Evolutionary conservation across 345 rosid genomes (phyloP), one percentile per base, ranked within the genome.

Genomic region (Lepidium sativum): DNA sequence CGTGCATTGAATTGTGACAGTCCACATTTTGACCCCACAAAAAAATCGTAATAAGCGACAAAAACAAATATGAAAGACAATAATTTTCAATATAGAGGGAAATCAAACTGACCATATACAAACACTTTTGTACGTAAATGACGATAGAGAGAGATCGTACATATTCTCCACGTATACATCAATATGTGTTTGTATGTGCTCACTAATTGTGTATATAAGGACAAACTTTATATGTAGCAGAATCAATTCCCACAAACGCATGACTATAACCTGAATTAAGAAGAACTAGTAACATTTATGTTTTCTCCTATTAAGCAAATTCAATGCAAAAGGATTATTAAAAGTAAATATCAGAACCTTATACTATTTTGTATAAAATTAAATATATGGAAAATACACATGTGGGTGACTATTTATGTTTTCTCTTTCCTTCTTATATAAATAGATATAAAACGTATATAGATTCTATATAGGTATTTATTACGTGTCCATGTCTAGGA

Each of bases 251-350:
- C 15, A 23, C 12, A 61, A 44, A 53, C 49, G 25, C 56, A 70
- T 18, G 63, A 59, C 60, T 41, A 60, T 56, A 71, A 62, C 78
- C 71, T 75, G 14, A 69, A 49, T 25, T 25, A 23, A 41, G 49
- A 57, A 57, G 76, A 83, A 79, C 77, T 67, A 67, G 71, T 68
- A 82, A 73, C 80, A 80, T 77, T 49, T 74, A 82, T 87, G 82
- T 68, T 76, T 75, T 51, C 65, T 76, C 11, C 9, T 61, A 23
- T 38, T 33, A 37, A 47, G 33, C 21, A 54, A 43, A 64, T 18
- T 47, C 42, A 71, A 40, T 48, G 59, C 32, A 49, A 27, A 27
- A 63, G 18, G 31, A 17, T 27, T 47, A 44, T 52, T 4, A 13
- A 29, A 18, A n/a, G 29, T 70, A 56, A 48, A 35, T 29, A 48